Percentiles rank a stretch among this genome's conserved stretches.
Conservation (phyloP, 2,329 filamentous ascomycete genomes). For the Alternaria longipes region DNA sequence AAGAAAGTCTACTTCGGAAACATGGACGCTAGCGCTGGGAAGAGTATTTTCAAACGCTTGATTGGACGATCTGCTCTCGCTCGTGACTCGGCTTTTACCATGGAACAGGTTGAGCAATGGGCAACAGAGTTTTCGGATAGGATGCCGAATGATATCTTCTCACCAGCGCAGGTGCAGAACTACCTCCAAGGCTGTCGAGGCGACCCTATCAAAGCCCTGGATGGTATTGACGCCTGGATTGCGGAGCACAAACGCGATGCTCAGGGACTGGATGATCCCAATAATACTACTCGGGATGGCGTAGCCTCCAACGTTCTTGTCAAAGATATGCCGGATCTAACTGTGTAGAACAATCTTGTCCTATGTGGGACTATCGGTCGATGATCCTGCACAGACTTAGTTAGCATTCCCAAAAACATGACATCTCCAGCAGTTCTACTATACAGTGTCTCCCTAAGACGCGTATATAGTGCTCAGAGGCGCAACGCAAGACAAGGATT, state of each 20-base stretch:
- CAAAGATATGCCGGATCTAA: background rate
- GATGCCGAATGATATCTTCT: slow-evolving; percentile 40
- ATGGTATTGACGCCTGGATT: slow-evolving; percentile 34
- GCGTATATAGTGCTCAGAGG: background rate
- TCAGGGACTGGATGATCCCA: background rate
- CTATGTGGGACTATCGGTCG: background rate
- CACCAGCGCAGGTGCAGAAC: slow-evolving; percentile 46
- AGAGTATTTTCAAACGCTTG: slow-evolving; percentile 43
- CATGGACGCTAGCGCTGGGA: slow-evolving; percentile 30
- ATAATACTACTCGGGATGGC: background rate
- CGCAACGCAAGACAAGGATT: background rate
- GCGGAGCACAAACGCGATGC: slow-evolving; percentile 15
- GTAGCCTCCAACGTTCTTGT: background rate
- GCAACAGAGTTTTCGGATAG: slow-evolving; percentile 37
- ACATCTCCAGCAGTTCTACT: too few species aligned
- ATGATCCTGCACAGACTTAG: background rate
- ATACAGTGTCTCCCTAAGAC: background rate
- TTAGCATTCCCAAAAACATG: background rate
- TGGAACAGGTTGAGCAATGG: slow-evolving; percentile 32
- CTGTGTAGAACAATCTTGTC: background rate
- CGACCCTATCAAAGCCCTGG: slow-evolving; percentile 33
- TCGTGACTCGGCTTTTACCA: slow-evolving; percentile 26
- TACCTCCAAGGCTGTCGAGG: slow-evolving; percentile 41
- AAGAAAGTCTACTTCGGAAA: slow-evolving; percentile 77
- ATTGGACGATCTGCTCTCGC: slow-evolving; percentile 38